phyloP scores from a whole-genome alignment of 257 asterid genomes.

The Ballota nigra region DNA sequence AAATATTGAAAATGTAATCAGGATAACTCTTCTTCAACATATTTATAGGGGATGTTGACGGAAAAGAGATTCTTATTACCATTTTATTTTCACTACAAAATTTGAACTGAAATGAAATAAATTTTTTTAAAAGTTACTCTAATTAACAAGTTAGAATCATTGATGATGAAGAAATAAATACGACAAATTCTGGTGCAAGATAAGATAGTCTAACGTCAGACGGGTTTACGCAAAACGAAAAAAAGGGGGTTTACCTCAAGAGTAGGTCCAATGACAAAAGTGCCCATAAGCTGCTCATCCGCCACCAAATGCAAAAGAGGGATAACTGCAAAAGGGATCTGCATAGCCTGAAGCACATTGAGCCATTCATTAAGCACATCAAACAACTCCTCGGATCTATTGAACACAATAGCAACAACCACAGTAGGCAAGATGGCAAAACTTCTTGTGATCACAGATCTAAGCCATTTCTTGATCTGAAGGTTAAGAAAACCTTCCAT shows the following conservation, averaged over 20 bases:
- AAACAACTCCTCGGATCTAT: constrained; percentile 57
- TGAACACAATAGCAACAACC: constrained; percentile 56
- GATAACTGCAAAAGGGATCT: constrained; percentile 68
- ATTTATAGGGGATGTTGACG: too few relatives aligned
- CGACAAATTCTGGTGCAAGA: too few relatives aligned
- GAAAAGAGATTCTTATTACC: too few relatives aligned
- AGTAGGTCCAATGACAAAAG: constrained; percentile 53
- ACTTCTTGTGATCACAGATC: constrained; percentile 70
- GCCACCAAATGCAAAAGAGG: constrained; percentile 69
- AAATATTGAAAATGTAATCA: too few relatives aligned
- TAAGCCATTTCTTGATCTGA: constrained; percentile 59
- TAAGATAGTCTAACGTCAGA: too few relatives aligned
- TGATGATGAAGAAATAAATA: too few relatives aligned
- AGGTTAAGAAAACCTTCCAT: constrained; percentile 76
- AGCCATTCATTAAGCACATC: constrained; percentile 71
- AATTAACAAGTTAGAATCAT: too few relatives aligned
- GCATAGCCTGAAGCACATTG: constrained; percentile 75
- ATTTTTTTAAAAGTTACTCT: too few relatives aligned
- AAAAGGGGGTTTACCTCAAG: constrained; percentile 40
- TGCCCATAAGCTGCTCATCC: constrained; percentile 60
- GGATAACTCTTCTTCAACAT: too few relatives aligned
- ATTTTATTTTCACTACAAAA: too few relatives aligned
- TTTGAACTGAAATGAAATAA: too few relatives aligned
- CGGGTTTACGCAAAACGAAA: too few relatives aligned
- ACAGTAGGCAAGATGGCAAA: constrained; percentile 68